Evolutionary conservation across 2,329 filamentous ascomycete genomes (phyloP), one percentile per base, ranked within the genome.

Genomic region (Apiospora malaysiana): DNA sequence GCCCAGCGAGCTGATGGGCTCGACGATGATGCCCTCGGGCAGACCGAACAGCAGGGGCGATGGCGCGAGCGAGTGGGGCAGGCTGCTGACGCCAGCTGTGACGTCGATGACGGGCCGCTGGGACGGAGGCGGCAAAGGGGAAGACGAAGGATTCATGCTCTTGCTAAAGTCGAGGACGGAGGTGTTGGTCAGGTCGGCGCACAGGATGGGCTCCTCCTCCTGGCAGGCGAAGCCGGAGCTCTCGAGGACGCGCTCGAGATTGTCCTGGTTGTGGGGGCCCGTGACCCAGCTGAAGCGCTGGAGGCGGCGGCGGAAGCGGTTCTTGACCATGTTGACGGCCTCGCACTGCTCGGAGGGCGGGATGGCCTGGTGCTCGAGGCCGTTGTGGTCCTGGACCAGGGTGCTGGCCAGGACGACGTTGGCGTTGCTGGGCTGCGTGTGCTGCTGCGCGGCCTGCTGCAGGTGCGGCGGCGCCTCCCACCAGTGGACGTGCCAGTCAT

Each of bases 241-340:
- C 32, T 68, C 68, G 65, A 75, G 71, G 25, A 67, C 56, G n/a
- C 68, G 25, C 71, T 75, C 74, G 10, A 74, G 68, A 25, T 70
- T 69, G 6, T 66, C 67, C 66, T 75, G 74, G 59, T 73, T 71
- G 46, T 68, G 66, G 1, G 73, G 74, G 4, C 74, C 74, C 40
- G 72, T 70, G 37, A 74, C 72, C 74, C 74, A 75, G 71, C 66
- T 72, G 67, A 74, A 69, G 6, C 67, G 66, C 14, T 70, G 71
- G 4, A 40, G 18, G 12, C 68, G 43, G 16, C 51, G n/a, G 47
- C 59, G 49, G 66, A 74, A 73, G 46, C 59, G 69, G n/a, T 45
- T 23, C 63, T 71, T 32, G n/a, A 74, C 71, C 12, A 40, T 70
- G 37, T 71, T 49, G 40, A 75, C 67, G 27, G 71, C 73, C 9